Conservation (phyloP, 257 asterid genomes). For the Forsythia viridissima region DNA sequence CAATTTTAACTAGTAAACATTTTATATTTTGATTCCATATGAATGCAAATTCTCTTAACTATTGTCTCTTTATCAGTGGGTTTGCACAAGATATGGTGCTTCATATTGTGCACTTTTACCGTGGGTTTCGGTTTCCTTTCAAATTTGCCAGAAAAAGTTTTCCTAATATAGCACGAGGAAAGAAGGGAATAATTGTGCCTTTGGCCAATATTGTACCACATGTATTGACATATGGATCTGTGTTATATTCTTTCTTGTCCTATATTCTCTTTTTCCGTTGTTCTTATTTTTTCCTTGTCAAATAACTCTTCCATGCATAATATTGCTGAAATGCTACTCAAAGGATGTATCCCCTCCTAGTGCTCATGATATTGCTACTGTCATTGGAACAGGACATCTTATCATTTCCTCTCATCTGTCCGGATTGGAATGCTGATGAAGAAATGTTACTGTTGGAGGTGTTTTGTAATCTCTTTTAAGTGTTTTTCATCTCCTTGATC, state of each 20-base stretch:
- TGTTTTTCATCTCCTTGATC: conserved; percentile 17
- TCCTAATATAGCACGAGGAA: not conserved
- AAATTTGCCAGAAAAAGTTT: conserved; percentile 4
- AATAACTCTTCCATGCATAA: not conserved
- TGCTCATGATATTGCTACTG: conserved; percentile 27
- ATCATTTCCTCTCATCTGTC: conserved; percentile 75
- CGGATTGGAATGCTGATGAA: conserved; percentile 94
- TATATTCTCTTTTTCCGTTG: not conserved
- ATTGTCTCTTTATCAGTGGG: not conserved
- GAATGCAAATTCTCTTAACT: not conserved
- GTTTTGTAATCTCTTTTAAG: conserved; percentile 20
- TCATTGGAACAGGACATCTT: conserved; percentile 58
- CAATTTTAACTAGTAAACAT: conserved; percentile 5
- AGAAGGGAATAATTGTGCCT: conserved; percentile 1
- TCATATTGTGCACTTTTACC: not conserved
- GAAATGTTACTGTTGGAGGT: conserved; percentile 93
- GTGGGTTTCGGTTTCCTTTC: not conserved
- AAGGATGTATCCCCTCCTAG: conserved; percentile 6
- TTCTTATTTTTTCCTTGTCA: not conserved
- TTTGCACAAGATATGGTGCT: not conserved
- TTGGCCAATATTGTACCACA: not conserved
- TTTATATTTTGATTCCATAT: not conserved
- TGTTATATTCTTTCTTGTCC: not conserved
- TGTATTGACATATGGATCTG: conserved; percentile 13
- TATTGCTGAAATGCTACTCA: conserved; percentile 16